Evolutionary conservation across 176 grass and related monocot species (phyloP), one percentile per base, ranked within the genome.

Genomic region (Avena atlantica): DNA sequence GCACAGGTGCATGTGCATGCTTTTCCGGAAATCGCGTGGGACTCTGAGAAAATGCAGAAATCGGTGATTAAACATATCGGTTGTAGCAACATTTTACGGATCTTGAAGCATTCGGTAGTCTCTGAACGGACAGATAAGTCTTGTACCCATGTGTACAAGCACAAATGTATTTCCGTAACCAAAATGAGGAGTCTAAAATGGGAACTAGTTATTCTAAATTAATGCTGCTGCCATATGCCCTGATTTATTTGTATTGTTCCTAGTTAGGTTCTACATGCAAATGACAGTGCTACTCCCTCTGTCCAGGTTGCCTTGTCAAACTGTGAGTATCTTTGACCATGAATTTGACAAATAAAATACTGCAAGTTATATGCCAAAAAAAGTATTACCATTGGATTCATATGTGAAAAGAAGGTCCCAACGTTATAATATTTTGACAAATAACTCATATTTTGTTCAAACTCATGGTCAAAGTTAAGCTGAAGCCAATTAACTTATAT

Each of bases 191-290:
- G 36, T 70, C 67, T 70, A 70, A 70, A 40, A 70, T 19, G 34
- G 67, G 36, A 70, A 59, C 66, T 70, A 70, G 31, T 70, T 16
- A 70, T 19, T 15, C 66, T 70, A 70, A 40, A 70, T 40, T 70
- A 70, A 40, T 70, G 34, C 31, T 70, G 16, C 12, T 65, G 12
- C 24, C 62, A 29, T 14, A 29, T 65, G 57, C 10, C 23, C 4
- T 65, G 62, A 65, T 65, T 65, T 65, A 65, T 65, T 65, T 3
- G 12, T 14, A 12, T 29, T 65, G 62, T 27, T 23, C 62, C 24
- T 65, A 65, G 23, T 27, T 65, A 65, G 62, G 12, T 25, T 65
- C 24, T 65, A 64, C 24, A 65, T 65, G 62, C 62, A 65, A 65
- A 65, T 70, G 31, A 4, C 65, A 70, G 34, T 69, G 66, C 65